Percentiles rank a stretch among this genome's conserved stretches.
Evolutionary conservation across 805 yeast species (phyloP).

Genomic region (Yarrowia sp.): DNA sequence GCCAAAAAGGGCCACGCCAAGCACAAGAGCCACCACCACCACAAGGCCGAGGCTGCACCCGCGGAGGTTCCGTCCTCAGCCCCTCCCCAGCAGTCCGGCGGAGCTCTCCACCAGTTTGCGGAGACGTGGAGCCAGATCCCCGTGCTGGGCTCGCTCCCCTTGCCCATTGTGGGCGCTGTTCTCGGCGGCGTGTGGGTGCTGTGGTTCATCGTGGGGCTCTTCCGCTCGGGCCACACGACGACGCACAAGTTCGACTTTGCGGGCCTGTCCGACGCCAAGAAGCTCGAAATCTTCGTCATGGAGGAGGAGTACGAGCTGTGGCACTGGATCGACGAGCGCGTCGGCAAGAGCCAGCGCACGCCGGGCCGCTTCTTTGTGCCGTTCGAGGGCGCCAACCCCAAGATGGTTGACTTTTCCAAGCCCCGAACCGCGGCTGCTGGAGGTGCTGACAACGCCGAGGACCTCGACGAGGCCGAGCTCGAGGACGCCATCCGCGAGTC

Average conservation of each 20-base stretch:
- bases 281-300: conserved; percentile 36
- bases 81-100: conserved; percentile 1
- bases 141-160: conserved; percentile 10
- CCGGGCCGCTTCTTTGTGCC: conserved; percentile 17
- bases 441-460: neutral
- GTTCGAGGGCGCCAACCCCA: conserved; percentile 26
- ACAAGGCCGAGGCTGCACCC: conserved; percentile 29
- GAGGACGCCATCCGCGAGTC: conserved; percentile 11
- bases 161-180: neutral
- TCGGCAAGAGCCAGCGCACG: conserved; percentile 30
- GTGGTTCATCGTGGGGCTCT: conserved; percentile 20
- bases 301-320: conserved; percentile 62
- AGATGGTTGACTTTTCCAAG: conserved; percentile 17
- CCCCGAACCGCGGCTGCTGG: neutral
- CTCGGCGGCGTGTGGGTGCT: conserved; percentile 19
- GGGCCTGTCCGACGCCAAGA: conserved; percentile 32
- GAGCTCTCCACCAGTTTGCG: conserved; percentile 9
- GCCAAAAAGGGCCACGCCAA: conserved; percentile 28
- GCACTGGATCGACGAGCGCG: conserved; percentile 65
- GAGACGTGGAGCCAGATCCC: conserved; percentile 22
- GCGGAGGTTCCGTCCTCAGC: neutral
- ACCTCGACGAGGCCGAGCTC: neutral
- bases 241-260: conserved; percentile 23
- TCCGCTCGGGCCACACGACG: neutral
- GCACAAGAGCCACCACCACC: conserved; percentile 20